Evolutionary conservation across 495 filamentous ascomycete genomes (phyloP).

Genomic region (Beverwykella pulmonaria): DNA sequence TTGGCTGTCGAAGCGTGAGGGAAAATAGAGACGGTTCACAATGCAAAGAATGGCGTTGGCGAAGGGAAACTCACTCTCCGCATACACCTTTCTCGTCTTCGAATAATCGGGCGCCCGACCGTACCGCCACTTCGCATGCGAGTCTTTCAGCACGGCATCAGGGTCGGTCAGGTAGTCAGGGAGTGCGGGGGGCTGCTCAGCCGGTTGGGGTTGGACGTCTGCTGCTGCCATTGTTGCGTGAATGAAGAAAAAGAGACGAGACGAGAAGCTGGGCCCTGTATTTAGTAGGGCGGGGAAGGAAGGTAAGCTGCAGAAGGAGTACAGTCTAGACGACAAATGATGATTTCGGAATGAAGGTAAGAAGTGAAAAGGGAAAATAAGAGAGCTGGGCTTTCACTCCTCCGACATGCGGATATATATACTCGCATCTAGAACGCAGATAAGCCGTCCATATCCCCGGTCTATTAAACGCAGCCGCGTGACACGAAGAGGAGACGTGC

Average conservation of each 20-base stretch:
- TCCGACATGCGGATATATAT: background rate
- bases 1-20: background rate
- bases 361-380: background rate
- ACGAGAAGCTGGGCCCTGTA: background rate
- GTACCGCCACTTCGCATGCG: slow-evolving; percentile 59
- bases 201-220: slow-evolving; percentile 27
- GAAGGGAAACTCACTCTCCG: slow-evolving; percentile 52
- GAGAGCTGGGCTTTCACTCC: background rate
- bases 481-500: background rate
- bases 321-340: background rate
- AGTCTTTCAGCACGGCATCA: slow-evolving; percentile 61
- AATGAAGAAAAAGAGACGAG: background rate
- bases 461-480: background rate
- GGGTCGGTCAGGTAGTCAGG: slow-evolving; percentile 65
- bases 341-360: background rate
- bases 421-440: background rate
- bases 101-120: slow-evolving; percentile 62
- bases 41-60: too few relatives aligned
- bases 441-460: background rate
- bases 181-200: slow-evolving; percentile 44
- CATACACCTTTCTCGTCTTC: slow-evolving; percentile 57
- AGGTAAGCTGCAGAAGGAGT: background rate
- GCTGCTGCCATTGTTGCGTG: slow-evolving; percentile 28
- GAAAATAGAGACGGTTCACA: background rate
- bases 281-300: background rate